Base-by-base conservation (phyloP, 106 monocot genomes). In the Gastrodia elata region DNA sequence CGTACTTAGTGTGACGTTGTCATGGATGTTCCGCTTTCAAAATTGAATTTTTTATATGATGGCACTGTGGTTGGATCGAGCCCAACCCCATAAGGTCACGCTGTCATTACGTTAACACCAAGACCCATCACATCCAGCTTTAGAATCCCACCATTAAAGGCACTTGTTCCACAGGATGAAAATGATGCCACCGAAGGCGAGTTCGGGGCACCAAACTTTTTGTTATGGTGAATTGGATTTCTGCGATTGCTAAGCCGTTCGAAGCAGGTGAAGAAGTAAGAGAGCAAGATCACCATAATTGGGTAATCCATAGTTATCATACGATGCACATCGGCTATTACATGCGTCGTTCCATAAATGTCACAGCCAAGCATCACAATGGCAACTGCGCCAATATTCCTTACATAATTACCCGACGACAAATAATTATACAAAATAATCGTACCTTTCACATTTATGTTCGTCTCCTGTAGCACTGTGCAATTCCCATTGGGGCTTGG, bases 21-120 rank as follows among this genome's bases (percentile, higher is more conserved):
- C 80, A 80, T 80, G 22, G 80, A 80, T 8, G 80, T 80, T 52
- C 80, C 80, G 52, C 68, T 68, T 2, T 58, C 1, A 5, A 80
- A 40, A 22, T 74, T 68, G 37, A 74, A 74, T 14, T 61, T 59
- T 52, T n/a, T 59, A 10, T 36, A 59, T 8, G 71, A 34, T 33
- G 46, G 28, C 4, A 8, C 4, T 6, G 38, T 9, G 16, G 15
- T 20, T 0, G 61, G 38, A 4, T 3, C 20, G 3, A 30, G 61
- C 8, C 61, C 77, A 27, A 77, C 39, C 0, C 42, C 2, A 27
- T 24, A 11, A 10, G 41, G 77, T 42, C 40, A 77, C 0, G 77
- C 71, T 0, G 71, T 71, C 3, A 71, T 57, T 8, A 77, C 18
- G 58, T 39, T 64, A 4, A 71, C 58, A 1, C 71, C 61, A 8